Base-by-base conservation (phyloP, 2,329 filamentous ascomycete species). In the Cercospora sesami region DNA sequence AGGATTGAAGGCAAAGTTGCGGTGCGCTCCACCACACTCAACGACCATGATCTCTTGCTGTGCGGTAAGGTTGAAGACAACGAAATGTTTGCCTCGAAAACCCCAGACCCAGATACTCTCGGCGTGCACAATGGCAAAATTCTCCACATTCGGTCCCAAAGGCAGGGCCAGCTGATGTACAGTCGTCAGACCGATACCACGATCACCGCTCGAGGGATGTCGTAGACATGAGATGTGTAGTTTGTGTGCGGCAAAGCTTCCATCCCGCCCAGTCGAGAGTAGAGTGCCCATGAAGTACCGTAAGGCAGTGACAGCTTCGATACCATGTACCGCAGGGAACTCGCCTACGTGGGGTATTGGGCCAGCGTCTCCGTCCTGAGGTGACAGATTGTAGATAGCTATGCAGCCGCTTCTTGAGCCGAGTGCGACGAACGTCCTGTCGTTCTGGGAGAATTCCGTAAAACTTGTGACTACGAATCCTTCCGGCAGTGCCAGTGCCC, bases 21-120 rank as follows among this genome's bases (percentile, higher is more conserved):
- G 87, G 76, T 97, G 93, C 0, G 89, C 89, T 36, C 94, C 94
- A 65, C 94, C 94, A 76, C 94, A 97, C 60, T 93, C 89, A 31
- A 96, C 84, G 0, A 83, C 85, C 64, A 90, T 86, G 16, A 94
- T 79, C 74, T 94, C 90, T 65, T 87, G 85, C 67, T 92, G 88
- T 1, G 82, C 82, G 0, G 87, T 89, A 76, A 91, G 89, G 77
- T 97, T 92, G 87, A 92, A 95, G 9, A 94, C 85, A 12, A 96
- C 83, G 75, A 98, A 96, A 58, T 88, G 83, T 69, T 89, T 92
- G 76, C 91, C 89, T 65, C 87, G 88, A 80, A 97, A 98, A 3
- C 94, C 94, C 77, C 90, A 91, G 12, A 96, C 81, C 30, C 93
- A 82, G 0, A 97, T 81, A 58, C 91, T 84, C 1, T 82, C 78